Conservation (phyloP, 2,329 filamentous ascomycete genomes). For the Alternaria sp. region DNA sequence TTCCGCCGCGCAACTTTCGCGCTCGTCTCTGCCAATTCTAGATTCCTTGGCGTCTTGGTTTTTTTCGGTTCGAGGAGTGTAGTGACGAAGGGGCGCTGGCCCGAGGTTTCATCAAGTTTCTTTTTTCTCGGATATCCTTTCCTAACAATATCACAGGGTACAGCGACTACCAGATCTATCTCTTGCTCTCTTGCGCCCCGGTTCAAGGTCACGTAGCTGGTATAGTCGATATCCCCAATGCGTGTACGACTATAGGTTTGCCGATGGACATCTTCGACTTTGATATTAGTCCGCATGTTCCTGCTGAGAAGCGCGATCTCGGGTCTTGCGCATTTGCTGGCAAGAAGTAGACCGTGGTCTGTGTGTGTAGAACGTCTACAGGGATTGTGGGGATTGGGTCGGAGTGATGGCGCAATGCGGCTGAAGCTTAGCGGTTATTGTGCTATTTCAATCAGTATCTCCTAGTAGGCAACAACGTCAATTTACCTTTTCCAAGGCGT, state of each 20-base stretch:
- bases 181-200: slow-evolving; percentile 84
- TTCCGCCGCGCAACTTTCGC: neutral
- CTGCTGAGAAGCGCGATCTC: slow-evolving; percentile 71
- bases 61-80: neutral
- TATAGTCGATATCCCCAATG: slow-evolving; percentile 88
- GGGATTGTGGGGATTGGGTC: neutral
- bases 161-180: slow-evolving; percentile 80
- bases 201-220: slow-evolving; percentile 89
- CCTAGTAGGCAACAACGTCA: neutral
- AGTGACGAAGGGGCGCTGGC: neutral
- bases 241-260: slow-evolving; percentile 85
- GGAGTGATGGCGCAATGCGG: neutral
- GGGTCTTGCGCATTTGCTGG: slow-evolving; percentile 73
- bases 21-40: neutral
- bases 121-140: neutral
- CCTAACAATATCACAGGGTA: slow-evolving; percentile 54
- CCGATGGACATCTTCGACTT: slow-evolving; percentile 97
- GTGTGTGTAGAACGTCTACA: neutral
- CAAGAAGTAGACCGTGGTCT: slow-evolving; percentile 20
- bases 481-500: neutral
- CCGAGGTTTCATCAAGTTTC: neutral
- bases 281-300: slow-evolving; percentile 77
- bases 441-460: neutral
- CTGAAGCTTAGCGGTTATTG: neutral
- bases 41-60: neutral